Conservation (phyloP, 2,329 filamentous ascomycete genomes). For the Fusarium phyllophilum region DNA sequence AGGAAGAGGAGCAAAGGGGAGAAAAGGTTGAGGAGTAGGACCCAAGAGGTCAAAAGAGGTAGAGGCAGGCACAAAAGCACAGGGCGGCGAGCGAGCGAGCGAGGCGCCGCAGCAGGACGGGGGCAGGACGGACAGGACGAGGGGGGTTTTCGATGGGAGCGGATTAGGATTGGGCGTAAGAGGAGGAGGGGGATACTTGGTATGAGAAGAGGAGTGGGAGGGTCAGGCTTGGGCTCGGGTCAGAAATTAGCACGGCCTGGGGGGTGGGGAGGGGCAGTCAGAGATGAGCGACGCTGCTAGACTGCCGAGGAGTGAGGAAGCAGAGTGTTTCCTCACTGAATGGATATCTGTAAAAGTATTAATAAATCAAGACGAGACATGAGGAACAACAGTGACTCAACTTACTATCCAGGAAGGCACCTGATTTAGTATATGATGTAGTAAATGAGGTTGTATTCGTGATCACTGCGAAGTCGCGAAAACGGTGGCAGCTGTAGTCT, state of each 20-base stretch:
- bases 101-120: slow-evolving; percentile 39
- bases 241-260: slow-evolving; percentile 41
- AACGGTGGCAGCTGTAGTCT: background rate
- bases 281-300: background rate
- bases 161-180: slow-evolving; percentile 36
- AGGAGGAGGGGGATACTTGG: slow-evolving; percentile 17
- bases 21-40: slow-evolving; percentile 42
- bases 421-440: background rate
- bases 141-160: slow-evolving; percentile 25
- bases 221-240: slow-evolving; percentile 38
- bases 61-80: slow-evolving; percentile 35
- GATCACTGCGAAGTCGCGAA: background rate
- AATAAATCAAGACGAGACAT: background rate
- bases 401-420: background rate
- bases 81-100: slow-evolving; percentile 33
- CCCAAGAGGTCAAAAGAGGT: slow-evolving; percentile 37
- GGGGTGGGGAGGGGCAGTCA: slow-evolving; percentile 15
- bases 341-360: background rate
- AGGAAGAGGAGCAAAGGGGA: slow-evolving; percentile 41
- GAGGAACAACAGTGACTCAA: background rate
- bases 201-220: slow-evolving; percentile 18
- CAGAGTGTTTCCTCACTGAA: background rate
- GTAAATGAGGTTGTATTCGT: background rate
- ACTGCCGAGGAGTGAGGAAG: background rate
- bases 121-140: slow-evolving; percentile 35